A percentile compares a stretch with the other conserved stretches of the same genome.
phyloP scores from a whole-genome alignment of 768 basidiomycete species.

The Rhizopogon vesiculosus region DNA sequence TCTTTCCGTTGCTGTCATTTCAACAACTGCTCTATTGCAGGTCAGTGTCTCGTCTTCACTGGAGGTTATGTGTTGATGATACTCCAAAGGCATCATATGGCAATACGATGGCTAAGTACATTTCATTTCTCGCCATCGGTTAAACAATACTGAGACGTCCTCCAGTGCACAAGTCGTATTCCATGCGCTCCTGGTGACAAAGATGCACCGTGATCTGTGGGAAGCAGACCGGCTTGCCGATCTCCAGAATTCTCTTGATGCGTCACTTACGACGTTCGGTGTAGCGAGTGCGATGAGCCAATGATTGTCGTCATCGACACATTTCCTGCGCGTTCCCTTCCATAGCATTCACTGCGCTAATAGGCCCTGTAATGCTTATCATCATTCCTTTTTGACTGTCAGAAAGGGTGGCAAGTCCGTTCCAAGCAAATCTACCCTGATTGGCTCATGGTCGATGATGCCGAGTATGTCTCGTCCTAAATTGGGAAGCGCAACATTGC shows the following conservation, averaged over 20 bases:
- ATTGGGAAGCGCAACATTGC: too few relatives aligned
- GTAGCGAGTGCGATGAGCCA: too few relatives aligned
- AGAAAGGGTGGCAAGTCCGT: too few relatives aligned
- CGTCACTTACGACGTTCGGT: background rate
- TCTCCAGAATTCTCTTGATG: background rate
- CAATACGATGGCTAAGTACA: background rate
- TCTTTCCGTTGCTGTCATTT: background rate
- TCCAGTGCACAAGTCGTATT: background rate
- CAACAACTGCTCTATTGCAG: background rate
- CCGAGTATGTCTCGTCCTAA: background rate
- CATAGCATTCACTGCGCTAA: background rate
- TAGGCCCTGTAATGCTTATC: too few relatives aligned
- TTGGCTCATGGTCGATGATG: background rate
- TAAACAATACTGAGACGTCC: background rate
- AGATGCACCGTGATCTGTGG: background rate
- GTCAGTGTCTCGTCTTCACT: background rate
- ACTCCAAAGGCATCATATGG: background rate
- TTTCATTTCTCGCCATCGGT: too few relatives aligned
- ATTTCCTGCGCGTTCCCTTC: background rate
- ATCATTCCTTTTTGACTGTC: background rate
- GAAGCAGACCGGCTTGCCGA: background rate
- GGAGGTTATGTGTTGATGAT: background rate
- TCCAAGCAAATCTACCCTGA: background rate
- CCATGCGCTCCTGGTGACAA: background rate
- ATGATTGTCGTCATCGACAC: background rate